Evolutionary conservation across 2,329 filamentous ascomycete genomes (phyloP).

Genomic region (Gnomoniopsis sp.): DNA sequence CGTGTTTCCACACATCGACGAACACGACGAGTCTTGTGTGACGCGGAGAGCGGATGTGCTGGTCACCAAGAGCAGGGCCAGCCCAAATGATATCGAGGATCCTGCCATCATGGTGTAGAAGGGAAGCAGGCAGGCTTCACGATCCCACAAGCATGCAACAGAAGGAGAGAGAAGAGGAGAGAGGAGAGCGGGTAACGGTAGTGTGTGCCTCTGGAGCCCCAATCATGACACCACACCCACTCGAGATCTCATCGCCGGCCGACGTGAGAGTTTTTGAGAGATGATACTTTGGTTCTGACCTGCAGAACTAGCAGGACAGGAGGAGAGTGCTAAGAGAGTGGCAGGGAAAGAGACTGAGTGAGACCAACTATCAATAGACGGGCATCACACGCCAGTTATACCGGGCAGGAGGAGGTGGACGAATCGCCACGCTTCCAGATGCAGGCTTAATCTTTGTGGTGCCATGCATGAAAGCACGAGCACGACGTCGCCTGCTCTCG

Average conservation of each 20-base stretch:
- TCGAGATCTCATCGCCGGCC: not conserved
- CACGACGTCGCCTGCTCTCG: not conserved
- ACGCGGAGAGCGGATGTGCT: constrained; percentile 37
- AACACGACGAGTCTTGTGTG: constrained; percentile 49
- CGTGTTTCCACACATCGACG: constrained; percentile 42
- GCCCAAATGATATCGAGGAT: not conserved
- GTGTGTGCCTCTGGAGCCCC: not conserved
- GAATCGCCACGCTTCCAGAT: not conserved
- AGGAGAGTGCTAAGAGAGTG: not conserved
- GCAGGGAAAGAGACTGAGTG: not conserved
- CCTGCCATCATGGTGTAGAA: constrained; percentile 3
- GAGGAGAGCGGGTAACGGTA: not conserved
- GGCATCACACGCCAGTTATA: not conserved
- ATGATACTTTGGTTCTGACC: not conserved
- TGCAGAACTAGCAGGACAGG: not conserved
- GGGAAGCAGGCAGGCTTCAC: constrained; percentile 6
- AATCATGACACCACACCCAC: constrained; percentile 1
- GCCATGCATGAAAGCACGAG: not conserved
- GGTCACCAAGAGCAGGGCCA: constrained; percentile 20
- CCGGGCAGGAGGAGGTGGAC: not conserved
- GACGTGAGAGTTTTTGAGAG: not conserved
- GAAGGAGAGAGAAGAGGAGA: not conserved
- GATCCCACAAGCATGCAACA: constrained; percentile 7
- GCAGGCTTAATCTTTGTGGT: not conserved
- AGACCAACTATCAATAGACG: not conserved